Conservation (phyloP, 2,329 filamentous ascomycete genomes). For the Pestalotiopsis sp. region DNA sequence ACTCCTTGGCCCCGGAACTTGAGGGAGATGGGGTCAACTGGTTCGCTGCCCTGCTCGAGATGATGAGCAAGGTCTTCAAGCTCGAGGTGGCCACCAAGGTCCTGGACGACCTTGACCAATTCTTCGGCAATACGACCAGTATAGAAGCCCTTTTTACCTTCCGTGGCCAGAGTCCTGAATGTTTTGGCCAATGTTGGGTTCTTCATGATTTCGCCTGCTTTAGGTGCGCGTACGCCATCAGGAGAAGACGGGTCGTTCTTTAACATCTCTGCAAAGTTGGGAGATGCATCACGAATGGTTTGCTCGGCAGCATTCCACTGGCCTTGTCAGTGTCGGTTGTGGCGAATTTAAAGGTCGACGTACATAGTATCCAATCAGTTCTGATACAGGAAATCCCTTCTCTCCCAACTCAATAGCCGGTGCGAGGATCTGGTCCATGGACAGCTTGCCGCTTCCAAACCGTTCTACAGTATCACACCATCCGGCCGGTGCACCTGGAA, state of each 20-base stretch:
- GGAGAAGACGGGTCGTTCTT: conserved; percentile 71
- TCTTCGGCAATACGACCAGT: conserved; percentile 80
- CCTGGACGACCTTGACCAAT: conserved; percentile 75
- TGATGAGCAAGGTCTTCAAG: conserved; percentile 82
- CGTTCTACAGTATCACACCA: conserved; percentile 89
- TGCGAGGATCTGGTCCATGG: conserved; percentile 73
- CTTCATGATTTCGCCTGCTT: conserved; percentile 84
- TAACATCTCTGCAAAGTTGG: conserved; percentile 85
- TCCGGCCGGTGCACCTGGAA: conserved; percentile 87
- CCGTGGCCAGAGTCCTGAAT: conserved; percentile 74
- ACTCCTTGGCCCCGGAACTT: conserved; percentile 70
- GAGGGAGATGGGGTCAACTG: conserved; percentile 83
- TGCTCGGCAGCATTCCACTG: conserved; percentile 75
- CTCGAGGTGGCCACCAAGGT: conserved; percentile 76
- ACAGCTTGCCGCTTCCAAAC: conserved; percentile 87
- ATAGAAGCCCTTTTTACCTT: conserved; percentile 93
- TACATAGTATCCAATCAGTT: conserved; percentile 72
- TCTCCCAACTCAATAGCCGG: conserved; percentile 88
- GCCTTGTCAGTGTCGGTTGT: not conserved
- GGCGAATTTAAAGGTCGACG: conserved; percentile 34
- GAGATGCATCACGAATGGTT: conserved; percentile 71
- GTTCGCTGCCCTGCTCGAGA: conserved; percentile 67
- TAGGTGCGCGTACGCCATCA: conserved; percentile 74
- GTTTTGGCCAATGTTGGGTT: conserved; percentile 81
- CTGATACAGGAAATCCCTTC: conserved; percentile 86